Conservation (phyloP, 768 basidiomycete genomes). For the Pseudohyphozyma bogoriensis region DNA sequence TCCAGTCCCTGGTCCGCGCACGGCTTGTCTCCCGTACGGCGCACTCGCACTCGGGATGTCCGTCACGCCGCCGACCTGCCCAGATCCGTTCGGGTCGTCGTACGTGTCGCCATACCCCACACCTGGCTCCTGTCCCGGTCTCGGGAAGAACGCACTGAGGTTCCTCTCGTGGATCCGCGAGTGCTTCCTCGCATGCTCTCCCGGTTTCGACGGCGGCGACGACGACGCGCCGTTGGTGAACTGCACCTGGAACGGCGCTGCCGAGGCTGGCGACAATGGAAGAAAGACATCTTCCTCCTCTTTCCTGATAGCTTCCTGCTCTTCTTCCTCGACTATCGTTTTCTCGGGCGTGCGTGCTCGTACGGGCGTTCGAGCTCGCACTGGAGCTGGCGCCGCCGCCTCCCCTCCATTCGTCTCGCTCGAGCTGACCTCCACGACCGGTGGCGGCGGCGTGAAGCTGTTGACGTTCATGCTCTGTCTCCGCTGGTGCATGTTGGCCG, state of each 20-base stretch:
- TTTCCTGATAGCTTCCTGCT: background rate
- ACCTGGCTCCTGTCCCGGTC: slow-evolving; percentile 22
- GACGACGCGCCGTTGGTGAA: background rate
- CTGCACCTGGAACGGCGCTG: background rate
- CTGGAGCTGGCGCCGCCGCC: background rate
- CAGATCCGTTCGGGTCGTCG: slow-evolving; percentile 6
- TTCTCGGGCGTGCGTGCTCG: background rate
- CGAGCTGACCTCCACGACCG: background rate
- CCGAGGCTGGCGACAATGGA: background rate
- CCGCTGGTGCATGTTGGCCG: background rate
- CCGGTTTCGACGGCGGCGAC: background rate
- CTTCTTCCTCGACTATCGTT: background rate
- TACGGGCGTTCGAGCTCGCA: background rate
- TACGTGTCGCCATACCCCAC: slow-evolving; percentile 17
- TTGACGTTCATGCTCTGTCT: no score
- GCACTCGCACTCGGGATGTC: background rate
- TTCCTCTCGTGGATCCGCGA: slow-evolving; percentile 33
- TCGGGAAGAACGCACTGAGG: slow-evolving; percentile 33
- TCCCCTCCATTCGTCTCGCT: no score
- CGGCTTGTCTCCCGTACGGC: background rate
- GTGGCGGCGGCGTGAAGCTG: background rate
- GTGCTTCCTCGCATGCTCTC: slow-evolving; percentile 26
- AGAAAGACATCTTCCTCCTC: slow-evolving; percentile 4
- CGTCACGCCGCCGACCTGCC: background rate
- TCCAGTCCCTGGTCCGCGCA: background rate